Percentiles rank a stretch among this genome's conserved stretches.
Conservation (phyloP, 1,284 basidiomycete genomes). For the Ceratobasidium sp. region DNA sequence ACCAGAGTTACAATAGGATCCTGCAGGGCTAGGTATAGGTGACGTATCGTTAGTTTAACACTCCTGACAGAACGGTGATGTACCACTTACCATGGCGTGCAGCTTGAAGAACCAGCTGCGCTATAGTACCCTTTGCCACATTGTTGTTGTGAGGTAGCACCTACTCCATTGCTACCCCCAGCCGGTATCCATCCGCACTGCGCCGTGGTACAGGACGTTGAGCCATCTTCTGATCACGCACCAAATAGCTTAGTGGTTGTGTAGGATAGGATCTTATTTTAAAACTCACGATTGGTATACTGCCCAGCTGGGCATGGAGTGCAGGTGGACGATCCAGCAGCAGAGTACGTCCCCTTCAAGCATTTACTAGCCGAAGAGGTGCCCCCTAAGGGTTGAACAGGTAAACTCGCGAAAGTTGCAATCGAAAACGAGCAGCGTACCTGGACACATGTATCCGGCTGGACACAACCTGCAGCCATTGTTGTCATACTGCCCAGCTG, state of each 20-base stretch:
- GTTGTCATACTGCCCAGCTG: constrained; percentile 22
- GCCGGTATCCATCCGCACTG: constrained; percentile 27
- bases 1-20: constrained; percentile 20
- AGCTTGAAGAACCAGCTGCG: constrained; percentile 9
- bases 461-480: constrained; percentile 8
- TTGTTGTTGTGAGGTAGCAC: neutral
- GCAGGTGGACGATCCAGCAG: constrained; percentile 18
- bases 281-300: constrained; percentile 25
- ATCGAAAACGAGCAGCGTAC: neutral
- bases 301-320: constrained; percentile 15
- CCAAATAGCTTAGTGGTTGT: too few relatives aligned
- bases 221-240: constrained; percentile 12
- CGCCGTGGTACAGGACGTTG: constrained; percentile 1
- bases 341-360: constrained; percentile 13
- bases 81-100: constrained; percentile 19
- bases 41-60: neutral
- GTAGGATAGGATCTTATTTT: neutral
- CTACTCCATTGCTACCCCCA: neutral
- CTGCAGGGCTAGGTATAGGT: constrained; percentile 10
- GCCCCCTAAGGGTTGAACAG: neutral
- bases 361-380: neutral
- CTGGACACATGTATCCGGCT: constrained; percentile 19
- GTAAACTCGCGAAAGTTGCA: neutral
- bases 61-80: too few relatives aligned
- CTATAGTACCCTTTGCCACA: constrained; percentile 30